phyloP scores from a whole-genome alignment of 768 basidiomycete genomes.

The Rhodocollybia butyracea region DNA sequence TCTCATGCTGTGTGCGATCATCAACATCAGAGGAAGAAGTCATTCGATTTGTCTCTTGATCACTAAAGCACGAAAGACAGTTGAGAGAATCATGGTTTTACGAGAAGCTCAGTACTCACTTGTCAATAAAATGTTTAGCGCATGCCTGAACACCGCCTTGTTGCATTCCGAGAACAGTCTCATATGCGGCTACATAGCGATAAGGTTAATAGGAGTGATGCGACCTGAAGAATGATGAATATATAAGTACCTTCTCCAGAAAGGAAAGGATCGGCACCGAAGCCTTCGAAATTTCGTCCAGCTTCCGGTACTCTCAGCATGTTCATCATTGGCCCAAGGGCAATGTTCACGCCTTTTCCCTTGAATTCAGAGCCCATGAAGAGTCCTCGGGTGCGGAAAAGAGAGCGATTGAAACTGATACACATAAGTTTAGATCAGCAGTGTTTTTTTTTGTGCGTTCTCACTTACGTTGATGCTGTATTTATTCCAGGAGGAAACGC shows the following conservation, averaged over 20 bases:
- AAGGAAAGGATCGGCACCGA: conserved; percentile 87
- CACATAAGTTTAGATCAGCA: not conserved
- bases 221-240: not conserved
- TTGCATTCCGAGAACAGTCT: conserved; percentile 85
- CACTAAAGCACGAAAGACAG: conserved; percentile 33
- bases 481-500: conserved; percentile 86
- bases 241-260: conserved; percentile 49
- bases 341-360: conserved; percentile 81
- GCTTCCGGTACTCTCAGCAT: conserved; percentile 74
- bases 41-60: conserved; percentile 64
- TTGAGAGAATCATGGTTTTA: not conserved
- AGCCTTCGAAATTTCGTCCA: conserved; percentile 95
- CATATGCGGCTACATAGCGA: conserved; percentile 43
- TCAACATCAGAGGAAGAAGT: conserved; percentile 65
- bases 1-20: conserved; percentile 76
- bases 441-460: too few species aligned
- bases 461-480: conserved; percentile 69
- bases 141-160: conserved; percentile 77
- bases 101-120: conserved; percentile 40
- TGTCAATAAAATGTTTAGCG: conserved; percentile 80
- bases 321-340: conserved; percentile 10
- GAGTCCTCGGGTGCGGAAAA: conserved; percentile 73
- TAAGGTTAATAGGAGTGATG: not conserved
- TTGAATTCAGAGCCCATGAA: conserved; percentile 82
- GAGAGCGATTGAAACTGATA: conserved; percentile 65